phyloP scores from a whole-genome alignment of 805 yeast genomes.

The Saccharomycopsis microspora region DNA sequence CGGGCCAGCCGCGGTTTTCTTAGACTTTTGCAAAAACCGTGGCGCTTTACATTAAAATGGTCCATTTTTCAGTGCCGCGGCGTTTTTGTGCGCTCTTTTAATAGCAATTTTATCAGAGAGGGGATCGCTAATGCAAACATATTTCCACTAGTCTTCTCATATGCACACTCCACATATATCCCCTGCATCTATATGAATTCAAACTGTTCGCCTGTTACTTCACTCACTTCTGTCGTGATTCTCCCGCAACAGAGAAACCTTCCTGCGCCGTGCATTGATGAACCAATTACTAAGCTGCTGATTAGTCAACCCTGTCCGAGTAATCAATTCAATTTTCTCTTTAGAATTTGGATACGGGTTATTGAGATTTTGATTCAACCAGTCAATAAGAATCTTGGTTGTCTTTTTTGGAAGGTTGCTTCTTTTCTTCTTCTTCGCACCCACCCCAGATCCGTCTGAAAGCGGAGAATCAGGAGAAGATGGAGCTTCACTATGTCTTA shows the following conservation, averaged over 20 bases:
- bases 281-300: constrained; percentile 84
- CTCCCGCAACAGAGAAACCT: constrained; percentile 37
- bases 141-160: too few species aligned
- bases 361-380: constrained; percentile 65
- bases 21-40: too few species aligned
- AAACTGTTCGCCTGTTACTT: neutral
- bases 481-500: too few species aligned
- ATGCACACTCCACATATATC: too few species aligned
- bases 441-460: neutral
- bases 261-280: constrained; percentile 74
- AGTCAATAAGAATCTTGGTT: constrained; percentile 55
- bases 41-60: too few species aligned
- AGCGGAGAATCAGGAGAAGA: too few species aligned
- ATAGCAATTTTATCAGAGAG: too few species aligned
- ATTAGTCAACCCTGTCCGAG: constrained; percentile 65
- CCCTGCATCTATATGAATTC: neutral
- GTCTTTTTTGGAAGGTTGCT: constrained; percentile 74
- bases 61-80: too few species aligned
- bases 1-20: too few species aligned
- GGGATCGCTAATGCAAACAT: too few species aligned
- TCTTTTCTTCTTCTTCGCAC: constrained; percentile 31
- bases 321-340: constrained; percentile 60
- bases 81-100: too few species aligned
- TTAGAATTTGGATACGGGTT: constrained; percentile 80
- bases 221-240: neutral